Base-by-base conservation (phyloP, 768 basidiomycete species). In the Auricularia sp. region DNA sequence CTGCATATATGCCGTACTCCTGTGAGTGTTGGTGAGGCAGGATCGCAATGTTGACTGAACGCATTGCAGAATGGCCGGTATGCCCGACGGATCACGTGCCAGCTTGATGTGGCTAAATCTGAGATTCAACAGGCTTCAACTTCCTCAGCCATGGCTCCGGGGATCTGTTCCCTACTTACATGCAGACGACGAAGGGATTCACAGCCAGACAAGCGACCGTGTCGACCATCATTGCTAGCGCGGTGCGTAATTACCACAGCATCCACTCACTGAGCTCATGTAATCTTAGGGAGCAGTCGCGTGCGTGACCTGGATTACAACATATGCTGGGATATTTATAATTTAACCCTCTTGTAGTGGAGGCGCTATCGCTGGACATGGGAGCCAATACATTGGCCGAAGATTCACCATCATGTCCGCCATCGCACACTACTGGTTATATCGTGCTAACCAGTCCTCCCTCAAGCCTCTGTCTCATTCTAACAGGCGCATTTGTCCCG, bases 101-200 rank as follows among this genome's bases (percentile, higher is more conserved):
- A 45, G 44, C 29, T 29, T 45, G 33, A n/a, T 56, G 39, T 3
- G 44, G 2, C n/a, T 33, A 47, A 51, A 24, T 21, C 54, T 13
- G 36, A 47, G 29, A 68, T 54, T 37, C 29, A 29, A 59, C 71
- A 72, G 85, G 85, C 11, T 88, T 90, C 80, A 90, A 89, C 73
- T 89, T 51, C 47, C 47, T 51, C 18, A 18, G 18, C 18, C 73
- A 74, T 62, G 73, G 72, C 1, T 71, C 70, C 33, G 71, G 70
- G 79, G 88, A 90, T 75, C 73, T 90, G n/a, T 92, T 90, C 75
- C 90, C 91, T 61, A 90, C 87, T 10, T 92, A 90, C 72, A 77
- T 92, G 63, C 74, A 84, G 64, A 76, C 73, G 1, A 79, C 84
- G 21, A 93, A 92, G 71, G 78, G 79, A 11, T 85, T 93, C 71